Base-by-base conservation (phyloP, 495 filamentous ascomycete species). In the Penicillium psychrofluorescens region DNA sequence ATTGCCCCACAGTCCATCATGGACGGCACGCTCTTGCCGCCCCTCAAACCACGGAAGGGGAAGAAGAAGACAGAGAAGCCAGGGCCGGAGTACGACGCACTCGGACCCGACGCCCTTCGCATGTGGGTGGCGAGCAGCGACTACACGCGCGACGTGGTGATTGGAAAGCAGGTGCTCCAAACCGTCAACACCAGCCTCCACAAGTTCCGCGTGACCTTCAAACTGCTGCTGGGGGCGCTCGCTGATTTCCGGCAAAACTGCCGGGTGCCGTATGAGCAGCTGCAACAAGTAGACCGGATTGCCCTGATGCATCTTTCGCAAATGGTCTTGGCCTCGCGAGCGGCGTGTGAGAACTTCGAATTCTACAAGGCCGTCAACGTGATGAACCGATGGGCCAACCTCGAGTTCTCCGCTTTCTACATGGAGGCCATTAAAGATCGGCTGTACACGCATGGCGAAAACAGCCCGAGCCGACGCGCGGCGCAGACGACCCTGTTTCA, bases 101-200 rank as follows among this genome's bases (percentile, higher is more conserved):
- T 85, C 52, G 88, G 88, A 7, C 76, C 87, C 2, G 90, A 95
- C 68, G 89, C 85, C 14, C 74, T 97, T n/a, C 80, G 92, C 13
- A 62, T 97, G 34, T 99, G 92, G 92, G 90, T 77, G 33, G 90
- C 90, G 4, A 86, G 80, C 55, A 86, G 84, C 54, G 91, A 97
- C 59, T 97, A 95, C 62, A 95, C 89, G 2, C 77, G 72, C 7
- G 92, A 99, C 59, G 79, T 97, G 14, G 70, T 82, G 14, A 79
- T 97, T 50, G 83, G 88, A 30, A 75, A 80, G 48, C 71, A 81
- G 2, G 80, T 90, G 0, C 77, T 98, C 11, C 76, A 80, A 38
- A 74, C 81, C 11, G 79, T 90, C 33, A 81, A 92, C 53, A 78
- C 75, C 29, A 76, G 76, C 11, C 66, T 97, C 12, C 76, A 89